Conservation (phyloP, 768 basidiomycete species). For the Pisolithus albus region DNA sequence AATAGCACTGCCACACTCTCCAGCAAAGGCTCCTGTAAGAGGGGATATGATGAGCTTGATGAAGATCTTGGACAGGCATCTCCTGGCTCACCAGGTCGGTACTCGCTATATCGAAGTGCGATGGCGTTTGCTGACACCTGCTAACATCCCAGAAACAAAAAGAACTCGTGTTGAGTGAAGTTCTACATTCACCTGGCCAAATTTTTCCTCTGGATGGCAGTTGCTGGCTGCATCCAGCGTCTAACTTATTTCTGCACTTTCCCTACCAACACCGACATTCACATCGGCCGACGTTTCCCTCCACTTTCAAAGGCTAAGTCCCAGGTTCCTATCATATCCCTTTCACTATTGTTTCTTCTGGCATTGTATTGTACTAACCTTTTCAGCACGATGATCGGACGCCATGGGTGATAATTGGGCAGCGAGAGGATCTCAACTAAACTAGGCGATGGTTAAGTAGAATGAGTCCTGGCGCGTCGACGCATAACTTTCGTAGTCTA, state of each 20-base stretch:
- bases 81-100: conserved; percentile 42
- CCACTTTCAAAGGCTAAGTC: conserved; percentile 24
- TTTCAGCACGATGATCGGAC: conserved; percentile 15
- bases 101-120: neutral
- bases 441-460: neutral
- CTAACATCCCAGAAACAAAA: conserved; percentile 32
- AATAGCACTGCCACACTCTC: conserved; percentile 52
- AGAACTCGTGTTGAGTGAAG: conserved; percentile 36
- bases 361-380: conserved; percentile 24
- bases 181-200: neutral
- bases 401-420: neutral
- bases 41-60: conserved; percentile 41
- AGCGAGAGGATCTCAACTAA: neutral
- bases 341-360: conserved; percentile 1
- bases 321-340: conserved; percentile 7
- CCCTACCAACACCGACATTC: conserved; percentile 1
- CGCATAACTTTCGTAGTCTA: neutral
- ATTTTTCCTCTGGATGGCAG: neutral
- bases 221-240: neutral
- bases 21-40: conserved; percentile 48
- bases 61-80: conserved; percentile 29
- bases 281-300: conserved; percentile 4
- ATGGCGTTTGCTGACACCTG: neutral
- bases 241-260: conserved; percentile 24
- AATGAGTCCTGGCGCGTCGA: neutral